Conservation (phyloP, 352 stramenopile species). For the Blastocystis sp. region DNA sequence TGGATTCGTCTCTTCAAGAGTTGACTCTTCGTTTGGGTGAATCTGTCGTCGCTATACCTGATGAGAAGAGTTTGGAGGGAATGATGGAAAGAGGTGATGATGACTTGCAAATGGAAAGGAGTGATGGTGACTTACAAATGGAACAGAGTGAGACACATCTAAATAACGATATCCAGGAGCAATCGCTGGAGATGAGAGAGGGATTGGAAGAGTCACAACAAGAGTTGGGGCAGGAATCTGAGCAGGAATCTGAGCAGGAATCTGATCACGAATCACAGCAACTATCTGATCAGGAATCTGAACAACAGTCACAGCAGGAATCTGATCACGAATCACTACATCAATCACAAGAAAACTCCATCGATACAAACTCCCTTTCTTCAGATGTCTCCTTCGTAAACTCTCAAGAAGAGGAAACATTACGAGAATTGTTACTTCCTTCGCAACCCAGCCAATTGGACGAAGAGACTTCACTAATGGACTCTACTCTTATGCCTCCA, state of each 20-base stretch:
- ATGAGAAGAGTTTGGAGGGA: not conserved
- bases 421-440: not conserved
- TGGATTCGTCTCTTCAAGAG: not conserved
- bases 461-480: not conserved
- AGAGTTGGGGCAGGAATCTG: not conserved
- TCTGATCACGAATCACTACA: not conserved
- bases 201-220: not conserved
- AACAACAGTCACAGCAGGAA: not conserved
- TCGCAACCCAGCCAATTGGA: not conserved
- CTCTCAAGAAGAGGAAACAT: not conserved
- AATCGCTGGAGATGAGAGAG: not conserved
- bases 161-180: not conserved
- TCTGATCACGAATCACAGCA: not conserved
- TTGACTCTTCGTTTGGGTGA: too few species aligned
- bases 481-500: not conserved
- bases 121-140: not conserved
- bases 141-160: not conserved
- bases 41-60: not conserved
- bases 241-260: not conserved
- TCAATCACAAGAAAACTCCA: not conserved
- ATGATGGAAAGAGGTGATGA: not conserved
- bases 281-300: not conserved
- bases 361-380: not conserved
- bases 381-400: not conserved
- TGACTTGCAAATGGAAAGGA: not conserved